Evolutionary conservation across 2,329 filamentous ascomycete species (phyloP), one percentile per base, ranked within the genome.

Genomic region (Tolypocladium ovalisporum): DNA sequence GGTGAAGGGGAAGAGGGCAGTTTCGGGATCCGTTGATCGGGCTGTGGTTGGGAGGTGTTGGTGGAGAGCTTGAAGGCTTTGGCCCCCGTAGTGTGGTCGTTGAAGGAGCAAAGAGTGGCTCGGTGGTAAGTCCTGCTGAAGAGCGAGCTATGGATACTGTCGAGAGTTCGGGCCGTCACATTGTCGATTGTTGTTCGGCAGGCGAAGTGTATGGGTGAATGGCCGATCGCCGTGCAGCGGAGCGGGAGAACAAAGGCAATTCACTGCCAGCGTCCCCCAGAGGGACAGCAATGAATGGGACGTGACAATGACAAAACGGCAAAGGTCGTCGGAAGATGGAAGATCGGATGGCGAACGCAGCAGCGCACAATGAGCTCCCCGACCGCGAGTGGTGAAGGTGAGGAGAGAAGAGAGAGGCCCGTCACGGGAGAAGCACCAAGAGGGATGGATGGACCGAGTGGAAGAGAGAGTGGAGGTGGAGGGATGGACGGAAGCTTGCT

Each of bases 81-180:
- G 36, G 47, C 27, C 19, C 39, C 39, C n/a, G 54, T 5, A 60
- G 75, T 74, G 66, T 78, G 73, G 79, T 82, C 82, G 56, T 63
- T 73, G 17, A 15, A 47, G 40, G 32, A 22, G n/a, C n/a, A 6
- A 10, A 15, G 51, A 22, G 36, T n/a, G n/a, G 22, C 36, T 42
- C 19, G 39, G n/a, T 12, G 29, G 29, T 9, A 7, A 36, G 29
- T 55, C 39, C 54, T 55, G 54, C 39, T 22, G 27, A 32, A 40
- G 35, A 51, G 34, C 54, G 54, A 39, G 19, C 37, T 47, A 15
- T 19, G 3, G 24, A 32, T 52, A 53, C 58, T 53, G 54, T 54
- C 51, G 40, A 39, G 59, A 27, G 53, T 36, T 40, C 56, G 49
- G 56, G 49, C 42, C 55, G 59, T 60, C 59, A 61, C 60, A 62